Base-by-base conservation (phyloP, 345 rosid genomes). In the Eucalyptus marginata region DNA sequence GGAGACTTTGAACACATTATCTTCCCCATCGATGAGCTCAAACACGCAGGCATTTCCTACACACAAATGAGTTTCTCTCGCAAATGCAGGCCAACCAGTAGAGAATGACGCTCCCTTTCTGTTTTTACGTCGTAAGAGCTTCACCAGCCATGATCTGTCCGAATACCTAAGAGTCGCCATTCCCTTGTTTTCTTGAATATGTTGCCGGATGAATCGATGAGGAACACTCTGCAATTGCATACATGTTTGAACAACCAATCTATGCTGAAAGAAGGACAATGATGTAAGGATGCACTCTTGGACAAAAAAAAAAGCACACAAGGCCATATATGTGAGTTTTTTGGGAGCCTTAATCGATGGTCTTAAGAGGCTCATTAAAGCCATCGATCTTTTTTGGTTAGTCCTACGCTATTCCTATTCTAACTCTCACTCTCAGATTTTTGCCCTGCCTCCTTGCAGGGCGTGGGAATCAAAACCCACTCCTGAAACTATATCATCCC, bases 281-380 rank as follows among this genome's bases (percentile, higher is more conserved):
- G 13, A 68, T 33, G 13, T 68, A 68, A 33, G 1, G 14, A 36
- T 9, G 4, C 46, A 36, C 46, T 36, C 46, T 36, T 17, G 44
- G 44, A 27, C 15, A 33, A 33, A 59, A 58, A 16, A 17, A 33
- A 36, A 10, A 3, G 25, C 27, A 71, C 24, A 36, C 81, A 5
- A 3, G 27, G 13, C 25, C 46, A 18, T 71, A 18, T 36, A 10
- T 76, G 47, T 2, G 1, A 76, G 47, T 20, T 40, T 20, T 40
- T 76, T 44, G 13, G 84, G 29, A 76, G 15, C 47, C 44, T 17
- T 5, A 40, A 40, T 2, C 0, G 1, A 76, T 9, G 0, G 29
- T 76, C 47, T 76, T 76, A 76, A 76, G 47, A 76, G 83, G 16
- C 47, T 40, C 47, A 76, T 40, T 5, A 40, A 76, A 40, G 47